Percentiles rank a stretch among this genome's conserved stretches.
Evolutionary conservation across 2,329 filamentous ascomycete species (phyloP).

Genomic region (Talaromyces rugulosus): DNA sequence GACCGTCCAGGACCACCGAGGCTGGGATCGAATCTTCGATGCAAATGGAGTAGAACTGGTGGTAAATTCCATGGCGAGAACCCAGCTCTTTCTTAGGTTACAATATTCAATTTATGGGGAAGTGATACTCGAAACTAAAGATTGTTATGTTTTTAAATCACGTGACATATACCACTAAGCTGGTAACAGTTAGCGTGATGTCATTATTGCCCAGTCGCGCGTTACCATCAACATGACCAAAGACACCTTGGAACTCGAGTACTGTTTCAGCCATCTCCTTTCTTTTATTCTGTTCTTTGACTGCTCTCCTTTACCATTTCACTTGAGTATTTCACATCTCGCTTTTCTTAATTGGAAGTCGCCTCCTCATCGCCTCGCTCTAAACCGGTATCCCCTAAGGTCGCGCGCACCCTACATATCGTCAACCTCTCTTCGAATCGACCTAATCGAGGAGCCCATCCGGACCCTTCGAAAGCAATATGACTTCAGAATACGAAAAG

Average conservation of each 20-base stretch:
- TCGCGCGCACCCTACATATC: not conserved
- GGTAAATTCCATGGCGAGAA: too few species aligned
- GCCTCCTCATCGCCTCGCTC: not conserved
- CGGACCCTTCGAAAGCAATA: constrained; percentile 13
- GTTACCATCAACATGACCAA: not conserved
- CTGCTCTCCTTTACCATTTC: not conserved
- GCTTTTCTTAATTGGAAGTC: not conserved
- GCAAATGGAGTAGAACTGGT: too few species aligned
- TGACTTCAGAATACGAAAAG: constrained; percentile 45
- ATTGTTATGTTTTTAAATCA: not conserved
- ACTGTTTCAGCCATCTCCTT: not conserved
- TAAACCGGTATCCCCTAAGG: not conserved
- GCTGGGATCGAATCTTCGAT: too few species aligned
- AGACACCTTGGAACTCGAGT: not conserved
- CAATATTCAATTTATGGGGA: not conserved
- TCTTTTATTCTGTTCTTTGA: not conserved
- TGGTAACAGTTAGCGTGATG: not conserved
- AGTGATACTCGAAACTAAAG: not conserved
- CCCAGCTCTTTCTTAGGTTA: not conserved
- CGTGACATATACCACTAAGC: not conserved
- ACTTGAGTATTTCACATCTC: not conserved
- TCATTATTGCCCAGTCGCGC: not conserved
- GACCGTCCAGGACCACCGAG: too few species aligned
- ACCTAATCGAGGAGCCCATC: not conserved
- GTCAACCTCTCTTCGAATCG: not conserved